Evolutionary conservation across 208 protist species (phyloP).

Genomic region (Leishmania mexicana): DNA sequence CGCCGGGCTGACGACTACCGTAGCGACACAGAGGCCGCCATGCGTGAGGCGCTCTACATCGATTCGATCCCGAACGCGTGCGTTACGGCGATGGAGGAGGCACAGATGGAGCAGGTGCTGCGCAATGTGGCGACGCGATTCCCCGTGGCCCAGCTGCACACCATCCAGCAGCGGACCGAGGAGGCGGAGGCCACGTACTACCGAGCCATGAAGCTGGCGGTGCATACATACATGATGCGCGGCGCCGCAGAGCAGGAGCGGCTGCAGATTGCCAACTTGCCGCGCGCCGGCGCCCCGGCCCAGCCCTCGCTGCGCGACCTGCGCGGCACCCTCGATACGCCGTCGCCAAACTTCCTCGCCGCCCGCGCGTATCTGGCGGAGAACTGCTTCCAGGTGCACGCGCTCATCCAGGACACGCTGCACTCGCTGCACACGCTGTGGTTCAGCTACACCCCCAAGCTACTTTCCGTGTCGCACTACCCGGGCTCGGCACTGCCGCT

Average conservation of each 20-base stretch:
- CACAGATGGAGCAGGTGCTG: slow-evolving; percentile 89
- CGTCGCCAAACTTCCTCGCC: slow-evolving; percentile 77
- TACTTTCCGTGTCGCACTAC: slow-evolving; percentile 73
- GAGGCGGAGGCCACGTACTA: slow-evolving; percentile 86
- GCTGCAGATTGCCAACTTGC: slow-evolving; percentile 35
- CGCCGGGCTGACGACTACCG: slow-evolving; percentile 73
- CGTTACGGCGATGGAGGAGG: slow-evolving; percentile 77
- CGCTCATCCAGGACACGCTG: slow-evolving; percentile 81
- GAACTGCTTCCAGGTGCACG: slow-evolving; percentile 91
- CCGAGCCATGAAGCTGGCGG: slow-evolving; percentile 72
- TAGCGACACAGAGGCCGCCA: slow-evolving; percentile 63
- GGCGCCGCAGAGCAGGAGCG: slow-evolving; percentile 63
- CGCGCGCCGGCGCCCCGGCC: slow-evolving; percentile 23
- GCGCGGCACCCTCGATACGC: slow-evolving; percentile 79
- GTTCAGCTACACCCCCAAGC: slow-evolving; percentile 54
- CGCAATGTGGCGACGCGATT: slow-evolving; percentile 74
- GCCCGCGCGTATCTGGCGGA: slow-evolving; percentile 69
- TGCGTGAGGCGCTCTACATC: slow-evolving; percentile 84
- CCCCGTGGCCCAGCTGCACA: slow-evolving; percentile 68
- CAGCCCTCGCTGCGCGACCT: slow-evolving; percentile 62
- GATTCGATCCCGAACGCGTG: slow-evolving; percentile 52
- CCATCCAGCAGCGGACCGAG: slow-evolving; percentile 75
- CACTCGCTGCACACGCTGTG: slow-evolving; percentile 82
- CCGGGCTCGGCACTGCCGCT: slow-evolving; percentile 54
- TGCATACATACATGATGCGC: slow-evolving; percentile 78